Base-by-base conservation (phyloP, 2,329 filamentous ascomycete species). In the Colletotrichum sidae region DNA sequence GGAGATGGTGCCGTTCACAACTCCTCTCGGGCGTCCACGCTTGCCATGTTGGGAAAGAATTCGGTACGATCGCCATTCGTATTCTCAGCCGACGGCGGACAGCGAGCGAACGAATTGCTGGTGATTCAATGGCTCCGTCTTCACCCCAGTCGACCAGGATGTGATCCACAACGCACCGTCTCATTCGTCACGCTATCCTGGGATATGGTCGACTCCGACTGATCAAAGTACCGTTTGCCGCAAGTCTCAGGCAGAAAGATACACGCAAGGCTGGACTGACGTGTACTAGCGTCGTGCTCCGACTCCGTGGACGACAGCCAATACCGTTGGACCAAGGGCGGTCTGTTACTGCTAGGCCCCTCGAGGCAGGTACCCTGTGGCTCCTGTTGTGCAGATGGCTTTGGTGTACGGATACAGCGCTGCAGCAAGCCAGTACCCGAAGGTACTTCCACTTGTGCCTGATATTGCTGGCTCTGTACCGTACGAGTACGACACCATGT, bases 51-150 rank as follows among this genome's bases (percentile, higher is more conserved):
- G 35, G 62, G 62, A 56, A 62, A 62, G n/a, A 65, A 47, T 8
- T 42, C 56, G 35, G 62, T 62, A 51, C 51, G 62, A 65, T 65
- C 62, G 62, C 62, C 62, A 57, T 65, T 65, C 62, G 58, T 65
- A 65, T 62, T 57, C 47, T 58, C 56, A 38, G 51, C 46, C 62
- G 41, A 41, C 51, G 41, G 37, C 46, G 52, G 47, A 35, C 47
- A 55, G 35, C 25, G 38, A 49, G 44, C 15, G 34, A 54, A 44
- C 50, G 57, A 61, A 52, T 62, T 65, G 62, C 47, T 52, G 25
- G n/a, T 62, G 41, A 47, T 51, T 38, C 34, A 62, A 39, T 56
- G 45, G 46, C 46, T 51, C 45, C 62, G 51, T 38, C 52, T 52
- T 25, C 51, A 37, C 39, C 58, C 60, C 62, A 46, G 9, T 41